phyloP scores from a whole-genome alignment of 805 yeast genomes.

The Starmerella floris region DNA sequence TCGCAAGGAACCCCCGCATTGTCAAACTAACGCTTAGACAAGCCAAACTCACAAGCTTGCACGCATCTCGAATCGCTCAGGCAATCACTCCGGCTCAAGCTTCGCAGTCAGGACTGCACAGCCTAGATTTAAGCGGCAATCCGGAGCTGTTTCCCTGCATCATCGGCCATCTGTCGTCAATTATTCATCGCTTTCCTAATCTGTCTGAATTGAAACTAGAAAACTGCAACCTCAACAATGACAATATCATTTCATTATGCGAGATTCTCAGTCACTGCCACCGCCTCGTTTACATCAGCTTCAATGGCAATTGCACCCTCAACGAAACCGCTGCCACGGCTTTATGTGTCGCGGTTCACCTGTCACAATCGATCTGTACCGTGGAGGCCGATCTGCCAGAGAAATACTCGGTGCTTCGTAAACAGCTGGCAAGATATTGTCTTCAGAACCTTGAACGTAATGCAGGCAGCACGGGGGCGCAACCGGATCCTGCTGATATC shows the following conservation, averaged over 20 bases:
- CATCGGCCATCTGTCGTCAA: conserved; percentile 43
- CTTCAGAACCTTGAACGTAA: conserved; percentile 50
- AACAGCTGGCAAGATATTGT: conserved; percentile 62
- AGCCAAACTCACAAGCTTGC: conserved; percentile 13
- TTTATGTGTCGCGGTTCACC: conserved; percentile 54
- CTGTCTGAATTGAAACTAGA: conserved; percentile 61
- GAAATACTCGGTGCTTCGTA: conserved; percentile 49
- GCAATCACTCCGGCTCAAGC: conserved; percentile 36
- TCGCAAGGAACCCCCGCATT: conserved; percentile 31
- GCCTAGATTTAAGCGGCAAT: conserved; percentile 64
- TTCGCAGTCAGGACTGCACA: conserved; percentile 44
- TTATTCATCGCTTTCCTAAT: conserved; percentile 54
- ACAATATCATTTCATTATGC: conserved; percentile 46
- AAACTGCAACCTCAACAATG: conserved; percentile 44
- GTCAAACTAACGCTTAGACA: conserved; percentile 44
- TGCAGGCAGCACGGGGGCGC: conserved; percentile 27
- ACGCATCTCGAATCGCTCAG: conserved; percentile 7
- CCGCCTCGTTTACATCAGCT: conserved; percentile 51
- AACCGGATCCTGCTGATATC: conserved; percentile 8
- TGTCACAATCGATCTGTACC: conserved; percentile 49
- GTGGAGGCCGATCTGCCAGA: conserved; percentile 53
- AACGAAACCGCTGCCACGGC: conserved; percentile 51
- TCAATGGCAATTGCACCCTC: conserved; percentile 47
- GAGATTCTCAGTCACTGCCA: conserved; percentile 59
- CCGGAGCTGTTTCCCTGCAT: conserved; percentile 52